Conservation (phyloP, 257 asterid species). For the Cinchona pubescens region DNA sequence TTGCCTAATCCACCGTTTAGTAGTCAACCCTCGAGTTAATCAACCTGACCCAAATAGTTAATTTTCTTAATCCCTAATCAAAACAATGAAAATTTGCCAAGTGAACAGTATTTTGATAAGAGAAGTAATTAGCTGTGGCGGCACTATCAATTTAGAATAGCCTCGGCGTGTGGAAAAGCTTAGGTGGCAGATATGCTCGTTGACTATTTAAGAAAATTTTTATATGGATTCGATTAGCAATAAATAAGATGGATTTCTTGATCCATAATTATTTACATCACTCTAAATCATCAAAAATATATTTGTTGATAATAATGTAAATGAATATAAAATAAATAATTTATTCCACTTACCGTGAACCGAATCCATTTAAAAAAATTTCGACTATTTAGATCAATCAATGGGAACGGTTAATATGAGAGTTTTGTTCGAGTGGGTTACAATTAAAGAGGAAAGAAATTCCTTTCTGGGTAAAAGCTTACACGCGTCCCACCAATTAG, state of each 20-base stretch:
- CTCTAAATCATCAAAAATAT: too few relatives aligned
- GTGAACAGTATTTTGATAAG: neutral
- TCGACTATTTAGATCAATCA: neutral
- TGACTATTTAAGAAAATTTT: slow-evolving; percentile 10
- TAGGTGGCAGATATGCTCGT: slow-evolving; percentile 29
- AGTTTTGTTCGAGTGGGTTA: neutral
- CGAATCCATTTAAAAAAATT: too few relatives aligned
- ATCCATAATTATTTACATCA: too few relatives aligned
- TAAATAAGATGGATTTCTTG: too few relatives aligned
- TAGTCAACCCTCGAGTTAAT: slow-evolving; percentile 53
- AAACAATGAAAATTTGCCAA: neutral
- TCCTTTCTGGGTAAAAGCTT: neutral
- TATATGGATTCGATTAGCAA: too few relatives aligned
- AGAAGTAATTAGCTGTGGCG: slow-evolving; percentile 15
- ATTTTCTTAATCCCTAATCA: neutral
- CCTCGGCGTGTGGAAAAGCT: neutral
- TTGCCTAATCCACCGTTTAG: slow-evolving; percentile 31
- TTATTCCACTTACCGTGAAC: too few relatives aligned
- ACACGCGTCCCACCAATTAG: slow-evolving; percentile 20
- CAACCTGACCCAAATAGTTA: slow-evolving; percentile 26
- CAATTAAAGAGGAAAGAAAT: slow-evolving; percentile 5
- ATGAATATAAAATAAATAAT: too few relatives aligned
- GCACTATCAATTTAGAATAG: slow-evolving; percentile 41
- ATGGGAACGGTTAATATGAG: too few relatives aligned
- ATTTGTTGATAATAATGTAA: too few relatives aligned